phyloP scores from a whole-genome alignment of 2,329 filamentous ascomycete species.

The Allantophomopsis lycopodina region DNA sequence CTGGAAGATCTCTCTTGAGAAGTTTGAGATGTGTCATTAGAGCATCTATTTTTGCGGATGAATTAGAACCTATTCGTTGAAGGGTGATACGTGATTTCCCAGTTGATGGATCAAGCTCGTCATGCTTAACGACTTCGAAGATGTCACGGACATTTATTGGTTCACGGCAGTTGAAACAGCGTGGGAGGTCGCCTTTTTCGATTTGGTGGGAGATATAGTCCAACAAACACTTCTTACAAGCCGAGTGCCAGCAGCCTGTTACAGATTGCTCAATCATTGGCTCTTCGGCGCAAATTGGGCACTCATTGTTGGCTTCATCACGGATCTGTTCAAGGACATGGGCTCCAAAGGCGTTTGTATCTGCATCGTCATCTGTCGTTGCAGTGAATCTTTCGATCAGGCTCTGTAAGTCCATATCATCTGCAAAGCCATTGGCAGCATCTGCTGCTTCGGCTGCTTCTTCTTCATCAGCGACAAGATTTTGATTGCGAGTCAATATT shows the following conservation, averaged over 20 bases:
- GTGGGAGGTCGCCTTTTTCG: constrained; percentile 59
- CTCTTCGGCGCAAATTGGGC: constrained; percentile 88
- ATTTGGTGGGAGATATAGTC: constrained; percentile 81
- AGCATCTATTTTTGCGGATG: constrained; percentile 78
- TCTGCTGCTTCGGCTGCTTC: constrained; percentile 69
- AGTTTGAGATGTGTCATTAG: constrained; percentile 63
- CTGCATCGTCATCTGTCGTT: constrained; percentile 43
- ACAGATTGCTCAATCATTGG: constrained; percentile 92
- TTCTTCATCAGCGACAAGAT: constrained; percentile 76
- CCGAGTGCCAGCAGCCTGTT: constrained; percentile 94
- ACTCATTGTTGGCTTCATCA: constrained; percentile 77
- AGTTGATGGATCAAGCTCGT: constrained; percentile 36
- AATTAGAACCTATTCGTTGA: constrained; percentile 47
- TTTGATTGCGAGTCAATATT: constrained; percentile 71
- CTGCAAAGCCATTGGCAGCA: constrained; percentile 65
- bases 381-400: constrained; percentile 76
- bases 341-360: constrained; percentile 64
- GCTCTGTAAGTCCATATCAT: constrained; percentile 89
- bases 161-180: constrained; percentile 85
- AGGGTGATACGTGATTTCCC: constrained; percentile 40
- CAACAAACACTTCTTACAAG: constrained; percentile 86
- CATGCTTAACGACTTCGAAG: constrained; percentile 82
- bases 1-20: constrained; percentile 50
- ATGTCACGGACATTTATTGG: constrained; percentile 71
- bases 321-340: constrained; percentile 86